Base-by-base conservation (phyloP, 2,329 filamentous ascomycete species). In the Emergomyces pasteurianus region DNA sequence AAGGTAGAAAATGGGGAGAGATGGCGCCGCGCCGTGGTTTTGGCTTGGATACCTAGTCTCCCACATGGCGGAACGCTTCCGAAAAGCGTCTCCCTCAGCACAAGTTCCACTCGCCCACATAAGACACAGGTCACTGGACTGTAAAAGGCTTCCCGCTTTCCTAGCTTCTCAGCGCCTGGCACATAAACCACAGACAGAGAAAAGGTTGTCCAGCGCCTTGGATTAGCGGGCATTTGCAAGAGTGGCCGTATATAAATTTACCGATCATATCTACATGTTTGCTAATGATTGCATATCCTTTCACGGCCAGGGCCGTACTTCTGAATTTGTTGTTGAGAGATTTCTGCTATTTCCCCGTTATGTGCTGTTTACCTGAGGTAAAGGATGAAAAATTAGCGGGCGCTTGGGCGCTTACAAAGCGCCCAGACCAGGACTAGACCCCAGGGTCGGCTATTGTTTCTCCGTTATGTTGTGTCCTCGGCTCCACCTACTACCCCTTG, bases 381-480 rank as follows among this genome's bases (percentile, higher is more conserved):
- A 6, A n/a, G 21, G 8, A 52, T 12, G 21, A 50, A 47, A 59
- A 34, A 12, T 59, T 49, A 49, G 42, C 43, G 57, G 43, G 58
- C 58, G 46, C 58, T 60, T 60, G 47, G 58, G 58, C 58, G 58
- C 58, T 60, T 55, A 28, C 6, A 34, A 53, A 54, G n/a, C 42
- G 36, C 58, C 21, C n/a, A 38, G 16, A n/a, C 21, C 16, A 31
- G 16, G 23, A 36, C 23, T 31, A 38, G 14, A 40, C 28, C 21
- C 23, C 14, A 10, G 43, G 14, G 7, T 40, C 57, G 57, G 57
- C 31, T 38, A 49, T 21, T 26, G 26, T 47, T 61, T 43, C 21
- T 31, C 26, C 23, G 9, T 54, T 59, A 26, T 12, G 31, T 56
- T 31, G 31, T 16, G 21, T 31, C 42, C 60, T 54, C 55, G 34